These are phyloP conservation scores for Brassica hybrid DNA, from an alignment of 441 rosid species.

Conservation along the genomic window DNA sequence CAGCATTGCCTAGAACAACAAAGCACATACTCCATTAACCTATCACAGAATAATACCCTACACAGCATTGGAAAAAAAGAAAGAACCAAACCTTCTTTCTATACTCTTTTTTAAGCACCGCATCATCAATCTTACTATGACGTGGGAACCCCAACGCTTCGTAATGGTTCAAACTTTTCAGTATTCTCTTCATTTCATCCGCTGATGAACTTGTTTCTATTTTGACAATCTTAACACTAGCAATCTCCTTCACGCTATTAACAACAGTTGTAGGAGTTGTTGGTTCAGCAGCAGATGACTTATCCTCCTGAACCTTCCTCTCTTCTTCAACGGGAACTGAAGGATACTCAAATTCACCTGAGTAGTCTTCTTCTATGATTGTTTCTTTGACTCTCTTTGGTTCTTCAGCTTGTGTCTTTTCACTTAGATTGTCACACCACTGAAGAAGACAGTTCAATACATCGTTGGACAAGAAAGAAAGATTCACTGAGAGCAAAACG, in stretches of 20 bases:
- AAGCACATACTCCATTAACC: slow-evolving; percentile 22
- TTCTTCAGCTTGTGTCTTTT: slow-evolving; percentile 48
- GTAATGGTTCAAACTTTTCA: slow-evolving; percentile 76
- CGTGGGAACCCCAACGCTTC: slow-evolving; percentile 44
- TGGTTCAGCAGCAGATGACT: slow-evolving; percentile 55
- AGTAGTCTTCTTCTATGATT: slow-evolving; percentile 65
- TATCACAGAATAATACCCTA: not conserved
- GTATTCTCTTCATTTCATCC: slow-evolving; percentile 93
- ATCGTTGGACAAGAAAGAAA: slow-evolving; percentile 92
- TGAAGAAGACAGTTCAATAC: slow-evolving; percentile 70
- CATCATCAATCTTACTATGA: slow-evolving; percentile 66
- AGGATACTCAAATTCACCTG: slow-evolving; percentile 65
- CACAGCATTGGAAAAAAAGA: slow-evolving; percentile 6
- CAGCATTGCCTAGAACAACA: slow-evolving; percentile 81
- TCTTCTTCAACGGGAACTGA: slow-evolving; percentile 52
- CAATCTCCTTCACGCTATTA: too few relatives aligned
- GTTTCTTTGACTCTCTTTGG: slow-evolving; percentile 59
- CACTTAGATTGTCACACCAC: slow-evolving; percentile 76
- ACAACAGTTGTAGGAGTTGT: slow-evolving; percentile 49
- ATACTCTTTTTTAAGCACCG: slow-evolving; percentile 81
- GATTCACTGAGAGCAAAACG: slow-evolving; percentile 79
- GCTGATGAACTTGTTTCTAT: slow-evolving; percentile 47
- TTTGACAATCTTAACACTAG: too few relatives aligned
- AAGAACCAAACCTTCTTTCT: slow-evolving; percentile 70
- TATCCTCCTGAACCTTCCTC: slow-evolving; percentile 60